Evolutionary conservation across 2,329 filamentous ascomycete species (phyloP).

Genomic region (Bipolaris gigantea): DNA sequence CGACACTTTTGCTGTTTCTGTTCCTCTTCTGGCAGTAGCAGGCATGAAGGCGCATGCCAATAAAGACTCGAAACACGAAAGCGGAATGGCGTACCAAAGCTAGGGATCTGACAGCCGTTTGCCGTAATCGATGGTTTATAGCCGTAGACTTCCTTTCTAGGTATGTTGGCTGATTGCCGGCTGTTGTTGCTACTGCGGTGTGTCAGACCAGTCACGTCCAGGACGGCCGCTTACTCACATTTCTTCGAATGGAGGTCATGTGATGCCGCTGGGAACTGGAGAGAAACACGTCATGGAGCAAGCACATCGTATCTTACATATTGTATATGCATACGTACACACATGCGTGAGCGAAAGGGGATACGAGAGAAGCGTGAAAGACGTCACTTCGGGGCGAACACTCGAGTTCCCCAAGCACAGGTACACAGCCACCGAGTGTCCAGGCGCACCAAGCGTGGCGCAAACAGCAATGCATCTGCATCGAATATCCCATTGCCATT

Average conservation of each 20-base stretch:
- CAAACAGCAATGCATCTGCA: background rate
- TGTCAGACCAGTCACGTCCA: background rate
- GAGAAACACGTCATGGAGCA: background rate
- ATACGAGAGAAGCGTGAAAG: background rate
- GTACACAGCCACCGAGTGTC: background rate
- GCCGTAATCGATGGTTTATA: slow-evolving; percentile 3
- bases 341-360: background rate
- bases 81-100: background rate
- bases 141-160: slow-evolving; percentile 1
- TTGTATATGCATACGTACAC: no score
- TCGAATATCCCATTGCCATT: background rate
- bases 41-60: background rate
- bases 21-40: slow-evolving; percentile 7
- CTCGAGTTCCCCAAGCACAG: background rate
- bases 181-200: background rate
- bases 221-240: background rate
- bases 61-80: background rate
- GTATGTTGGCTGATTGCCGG: background rate
- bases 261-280: no score
- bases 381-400: background rate
- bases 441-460: background rate
- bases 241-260: no score
- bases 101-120: slow-evolving; percentile 8
- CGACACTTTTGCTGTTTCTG: background rate
- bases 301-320: background rate